These are phyloP conservation scores for Xylaria curta DNA, from an alignment of 495 filamentous ascomycete genomes.

Conservation along the genomic window DNA sequence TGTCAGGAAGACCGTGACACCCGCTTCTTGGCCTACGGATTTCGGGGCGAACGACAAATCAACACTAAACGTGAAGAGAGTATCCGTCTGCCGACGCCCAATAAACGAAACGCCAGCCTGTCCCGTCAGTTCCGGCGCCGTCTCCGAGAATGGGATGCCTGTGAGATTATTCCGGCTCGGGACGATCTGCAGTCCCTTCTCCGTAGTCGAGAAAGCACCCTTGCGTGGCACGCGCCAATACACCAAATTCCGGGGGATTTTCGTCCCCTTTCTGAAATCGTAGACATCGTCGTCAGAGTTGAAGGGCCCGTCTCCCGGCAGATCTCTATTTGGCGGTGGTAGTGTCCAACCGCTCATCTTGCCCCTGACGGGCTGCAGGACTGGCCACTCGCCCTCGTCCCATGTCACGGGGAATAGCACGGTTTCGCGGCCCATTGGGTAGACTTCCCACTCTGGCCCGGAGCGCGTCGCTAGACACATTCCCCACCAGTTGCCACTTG, in stretches of 20 bases:
- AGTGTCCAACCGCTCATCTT: conserved; percentile 49
- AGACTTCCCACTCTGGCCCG: conserved; percentile 45
- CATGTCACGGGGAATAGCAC: conserved; percentile 59
- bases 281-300: conserved; percentile 47
- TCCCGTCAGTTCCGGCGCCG: conserved; percentile 31
- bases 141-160: conserved; percentile 28
- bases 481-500: conserved; percentile 60
- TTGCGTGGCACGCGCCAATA: conserved; percentile 51
- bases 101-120: conserved; percentile 49
- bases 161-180: conserved; percentile 48
- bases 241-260: conserved; percentile 49
- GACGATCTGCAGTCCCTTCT: conserved; percentile 45
- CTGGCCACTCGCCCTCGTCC: conserved; percentile 51
- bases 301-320: conserved; percentile 48
- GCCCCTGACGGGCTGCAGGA: conserved; percentile 50
- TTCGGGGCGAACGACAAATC: conserved; percentile 47
- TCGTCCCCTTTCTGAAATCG: conserved; percentile 44
- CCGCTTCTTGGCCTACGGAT: conserved; percentile 44
- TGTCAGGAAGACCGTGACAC: conserved; percentile 52
- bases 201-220: conserved; percentile 42
- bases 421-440: conserved; percentile 64
- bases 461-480: conserved; percentile 54
- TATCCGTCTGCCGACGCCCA: conserved; percentile 50
- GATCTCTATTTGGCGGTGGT: conserved; percentile 36
- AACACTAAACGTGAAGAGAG: conserved; percentile 51